phyloP scores from a whole-genome alignment of 1,284 basidiomycete genomes.

The Singerocomus inundabilis region DNA sequence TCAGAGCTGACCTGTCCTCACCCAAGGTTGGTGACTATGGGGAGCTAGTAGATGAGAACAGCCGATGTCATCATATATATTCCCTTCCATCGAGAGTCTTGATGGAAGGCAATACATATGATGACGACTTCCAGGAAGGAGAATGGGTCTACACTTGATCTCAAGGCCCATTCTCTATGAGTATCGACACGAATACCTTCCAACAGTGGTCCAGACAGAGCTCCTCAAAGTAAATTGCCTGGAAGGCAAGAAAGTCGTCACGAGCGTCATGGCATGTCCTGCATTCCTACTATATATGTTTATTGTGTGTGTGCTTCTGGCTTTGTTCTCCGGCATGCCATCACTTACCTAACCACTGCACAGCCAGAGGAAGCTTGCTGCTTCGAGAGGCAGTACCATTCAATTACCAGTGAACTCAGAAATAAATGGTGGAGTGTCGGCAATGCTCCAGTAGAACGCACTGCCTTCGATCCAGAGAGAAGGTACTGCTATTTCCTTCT shows the following conservation, averaged over 20 bases:
- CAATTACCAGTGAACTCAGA: not conserved
- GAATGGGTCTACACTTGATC: not conserved
- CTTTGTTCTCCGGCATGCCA: not conserved
- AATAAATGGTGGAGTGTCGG: conserved; percentile 14
- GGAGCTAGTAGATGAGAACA: not conserved
- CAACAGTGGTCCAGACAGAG: not conserved
- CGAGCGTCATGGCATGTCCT: conserved; percentile 12
- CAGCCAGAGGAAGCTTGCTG: conserved; percentile 13
- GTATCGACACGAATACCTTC: conserved; percentile 10
- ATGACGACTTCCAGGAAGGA: conserved; percentile 1
- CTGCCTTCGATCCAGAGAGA: not conserved
- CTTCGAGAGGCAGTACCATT: too few species aligned
- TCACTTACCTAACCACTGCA: not conserved
- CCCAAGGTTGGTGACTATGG: conserved; percentile 13
- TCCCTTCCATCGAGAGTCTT: not conserved
- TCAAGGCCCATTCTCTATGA: conserved; percentile 6
- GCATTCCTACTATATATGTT: conserved; percentile 22
- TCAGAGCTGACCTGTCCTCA: not conserved
- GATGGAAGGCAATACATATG: conserved; percentile 21
- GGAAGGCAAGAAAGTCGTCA: conserved; percentile 14
- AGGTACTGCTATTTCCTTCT: conserved; percentile 11
- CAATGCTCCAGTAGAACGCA: conserved; percentile 12
- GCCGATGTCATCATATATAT: too few species aligned
- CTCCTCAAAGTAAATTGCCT: conserved; percentile 3
- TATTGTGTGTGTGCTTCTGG: conserved; percentile 8